A percentile compares a stretch with the other conserved stretches of the same genome.
Evolutionary conservation across 1,284 basidiomycete genomes (phyloP).

Genomic region (Trichosporon asahii): DNA sequence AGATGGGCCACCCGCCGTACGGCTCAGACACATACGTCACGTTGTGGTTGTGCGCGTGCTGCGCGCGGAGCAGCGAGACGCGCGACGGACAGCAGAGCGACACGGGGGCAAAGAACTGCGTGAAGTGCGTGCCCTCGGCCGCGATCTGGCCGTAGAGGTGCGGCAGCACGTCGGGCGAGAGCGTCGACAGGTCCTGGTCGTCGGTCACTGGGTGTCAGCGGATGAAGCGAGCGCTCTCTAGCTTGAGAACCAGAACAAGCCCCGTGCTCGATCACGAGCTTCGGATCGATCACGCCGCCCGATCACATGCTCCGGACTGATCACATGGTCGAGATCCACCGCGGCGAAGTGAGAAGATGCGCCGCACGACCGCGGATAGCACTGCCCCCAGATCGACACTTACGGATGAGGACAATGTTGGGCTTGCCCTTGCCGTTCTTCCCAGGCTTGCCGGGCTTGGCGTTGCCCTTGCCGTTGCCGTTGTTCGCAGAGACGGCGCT

Average conservation of each 20-base stretch:
- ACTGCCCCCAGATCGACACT: background rate
- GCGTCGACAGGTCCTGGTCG: constrained; percentile 31
- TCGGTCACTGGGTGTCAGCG: constrained; percentile 28
- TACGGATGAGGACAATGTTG: constrained; percentile 36
- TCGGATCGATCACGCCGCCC: no score
- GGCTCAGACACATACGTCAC: constrained; percentile 36
- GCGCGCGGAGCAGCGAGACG: constrained; percentile 33
- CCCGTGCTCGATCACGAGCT: no score
- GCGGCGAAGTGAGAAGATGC: no score
- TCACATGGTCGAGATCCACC: no score
- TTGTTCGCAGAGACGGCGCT: background rate
- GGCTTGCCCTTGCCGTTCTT: constrained; percentile 16
- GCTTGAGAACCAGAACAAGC: no score
- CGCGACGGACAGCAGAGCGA: constrained; percentile 41
- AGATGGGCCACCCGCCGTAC: constrained; percentile 38
- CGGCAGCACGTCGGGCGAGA: constrained; percentile 25
- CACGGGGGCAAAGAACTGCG: constrained; percentile 36
- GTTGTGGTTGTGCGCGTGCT: constrained; percentile 43
- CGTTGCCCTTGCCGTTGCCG: background rate
- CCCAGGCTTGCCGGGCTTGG: background rate
- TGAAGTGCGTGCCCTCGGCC: constrained; percentile 29
- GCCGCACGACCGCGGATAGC: no score
- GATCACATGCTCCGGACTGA: no score
- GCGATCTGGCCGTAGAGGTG: constrained; percentile 28
- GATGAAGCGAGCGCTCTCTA: background rate